Evolutionary conservation across 2,329 filamentous ascomycete species (phyloP), one percentile per base, ranked within the genome.

Genomic region (Nigrospora oryzae): DNA sequence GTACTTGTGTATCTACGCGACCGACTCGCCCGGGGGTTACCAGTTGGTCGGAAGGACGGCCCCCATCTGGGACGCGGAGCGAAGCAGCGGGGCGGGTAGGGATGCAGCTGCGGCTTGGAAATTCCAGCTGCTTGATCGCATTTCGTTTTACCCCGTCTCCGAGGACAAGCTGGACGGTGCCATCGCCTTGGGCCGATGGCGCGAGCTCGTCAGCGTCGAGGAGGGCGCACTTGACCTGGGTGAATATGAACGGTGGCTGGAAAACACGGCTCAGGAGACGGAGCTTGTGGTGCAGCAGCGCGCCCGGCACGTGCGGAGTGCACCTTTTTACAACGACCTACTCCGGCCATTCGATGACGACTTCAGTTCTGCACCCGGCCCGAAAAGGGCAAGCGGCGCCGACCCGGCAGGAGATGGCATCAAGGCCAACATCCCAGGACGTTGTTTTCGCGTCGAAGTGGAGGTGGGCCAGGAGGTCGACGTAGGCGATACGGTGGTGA

Each of bases 21-120:
- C 61, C 1, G 64, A 63, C 19, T 51, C 55, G 5, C 66, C 66
- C 0, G 67, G 67, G 4, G 67, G 67, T 0, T 70, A 68, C 52
- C 60, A 59, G 58, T 54, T 65, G 31, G 55, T 63, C 5, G 65
- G 58, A 12, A 43, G 54, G 42, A 56, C 57, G 1, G 46, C 66
- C 10, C 55, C 57, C 6, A 56, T 57, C 7, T 66, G 62, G 57
- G 63, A 68, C 11, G 38, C 28, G 38, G 6, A 15, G 11, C 23
- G 14, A 14, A 11, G 19, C 23, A 19, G 38, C 19, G 11, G n/a
- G 13, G 10, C 12, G 19, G 11, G 19, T 11, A 32, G 13, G 17
- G 30, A 40, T 12, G n/a, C n/a, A n/a, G n/a, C n/a, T n/a, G n/a
- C n/a, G n/a, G 17, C 58, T 3, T 63, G 57, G 53, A 41, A 58